Percentiles rank a stretch among this genome's conserved stretches.
phyloP scores from a whole-genome alignment of 2,329 filamentous ascomycete species.

The Exophiala aquamarina region DNA sequence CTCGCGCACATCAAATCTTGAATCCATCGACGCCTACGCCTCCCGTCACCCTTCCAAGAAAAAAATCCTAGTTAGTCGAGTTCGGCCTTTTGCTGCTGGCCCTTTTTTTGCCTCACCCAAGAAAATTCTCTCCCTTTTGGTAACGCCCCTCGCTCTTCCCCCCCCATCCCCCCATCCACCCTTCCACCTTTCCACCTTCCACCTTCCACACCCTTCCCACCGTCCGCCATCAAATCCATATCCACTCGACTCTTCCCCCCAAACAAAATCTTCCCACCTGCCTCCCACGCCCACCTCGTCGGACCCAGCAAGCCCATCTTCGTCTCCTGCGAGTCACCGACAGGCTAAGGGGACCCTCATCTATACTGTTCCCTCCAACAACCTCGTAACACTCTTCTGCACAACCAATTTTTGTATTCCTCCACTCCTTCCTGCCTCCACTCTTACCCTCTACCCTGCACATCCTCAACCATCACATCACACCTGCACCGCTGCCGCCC shows the following conservation, averaged over 20 bases:
- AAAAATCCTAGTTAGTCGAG: no score
- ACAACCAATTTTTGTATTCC: conserved; percentile 13
- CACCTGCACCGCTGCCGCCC: conserved; percentile 16
- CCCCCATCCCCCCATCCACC: not conserved
- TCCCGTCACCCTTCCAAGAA: no score
- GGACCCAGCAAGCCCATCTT: conserved; percentile 19
- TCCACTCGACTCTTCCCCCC: conserved; percentile 4
- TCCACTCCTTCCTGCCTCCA: conserved; percentile 19
- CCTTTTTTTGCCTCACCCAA: conserved; percentile 1
- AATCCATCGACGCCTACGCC: no score
- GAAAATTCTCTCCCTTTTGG: conserved; percentile 1
- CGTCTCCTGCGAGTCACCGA: conserved; percentile 23
- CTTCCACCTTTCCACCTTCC: no score
- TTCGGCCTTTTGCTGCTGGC: not conserved
- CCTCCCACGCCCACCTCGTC: conserved; percentile 18
- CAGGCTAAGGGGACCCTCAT: conserved; percentile 24
- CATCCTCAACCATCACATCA: conserved; percentile 12
- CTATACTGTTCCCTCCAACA: conserved; percentile 17
- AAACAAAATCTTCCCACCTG: conserved; percentile 24
- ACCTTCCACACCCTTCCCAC: no score
- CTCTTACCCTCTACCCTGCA: conserved; percentile 20
- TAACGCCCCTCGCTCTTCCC: not conserved
- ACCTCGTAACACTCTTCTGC: conserved; percentile 8
- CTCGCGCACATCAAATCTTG: no score
- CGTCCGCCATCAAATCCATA: no score